A percentile compares a stretch with the other conserved stretches of the same genome.
Evolutionary conservation across 2,329 filamentous ascomycete species (phyloP).

Genomic region (Claviceps humidiphila): DNA sequence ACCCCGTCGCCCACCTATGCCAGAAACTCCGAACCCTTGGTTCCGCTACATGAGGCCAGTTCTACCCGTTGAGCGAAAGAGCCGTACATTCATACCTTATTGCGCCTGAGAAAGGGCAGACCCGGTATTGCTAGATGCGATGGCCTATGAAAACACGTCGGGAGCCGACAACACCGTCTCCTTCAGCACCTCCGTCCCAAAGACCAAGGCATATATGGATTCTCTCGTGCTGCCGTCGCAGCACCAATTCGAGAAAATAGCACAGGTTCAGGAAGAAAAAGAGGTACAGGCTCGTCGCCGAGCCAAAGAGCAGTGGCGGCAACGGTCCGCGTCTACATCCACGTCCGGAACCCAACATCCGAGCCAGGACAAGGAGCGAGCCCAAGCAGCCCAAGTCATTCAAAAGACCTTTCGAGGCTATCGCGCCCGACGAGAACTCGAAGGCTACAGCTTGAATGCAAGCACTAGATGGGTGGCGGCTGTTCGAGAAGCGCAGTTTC

Average conservation of each 20-base stretch:
- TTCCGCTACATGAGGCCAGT: no score
- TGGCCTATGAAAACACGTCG: conserved; percentile 1
- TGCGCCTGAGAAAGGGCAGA: no score
- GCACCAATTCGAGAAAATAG: conserved; percentile 35
- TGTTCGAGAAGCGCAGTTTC: conserved; percentile 41
- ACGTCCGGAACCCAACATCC: neutral
- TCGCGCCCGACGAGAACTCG: conserved; percentile 54
- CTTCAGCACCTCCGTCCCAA: conserved; percentile 8
- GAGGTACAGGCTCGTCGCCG: conserved; percentile 31
- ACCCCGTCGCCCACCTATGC: no score
- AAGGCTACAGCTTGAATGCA: conserved; percentile 56
- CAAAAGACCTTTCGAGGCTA: conserved; percentile 70
- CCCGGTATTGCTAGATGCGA: neutral
- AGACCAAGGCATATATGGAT: conserved; percentile 34
- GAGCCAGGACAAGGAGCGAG: conserved; percentile 10
- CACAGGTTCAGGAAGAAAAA: conserved; percentile 32
- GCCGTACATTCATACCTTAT: no score
- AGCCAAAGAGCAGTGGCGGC: conserved; percentile 19
- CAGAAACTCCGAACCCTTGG: no score
- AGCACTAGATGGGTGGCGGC: conserved; percentile 59
- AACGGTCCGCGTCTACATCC: conserved; percentile 16
- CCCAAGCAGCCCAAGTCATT: conserved; percentile 41
- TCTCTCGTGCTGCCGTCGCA: conserved; percentile 33
- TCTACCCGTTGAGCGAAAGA: no score
- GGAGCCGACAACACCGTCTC: conserved; percentile 6